Base-by-base conservation (phyloP, 768 basidiomycete genomes). In the Butyriboletus loyo region DNA sequence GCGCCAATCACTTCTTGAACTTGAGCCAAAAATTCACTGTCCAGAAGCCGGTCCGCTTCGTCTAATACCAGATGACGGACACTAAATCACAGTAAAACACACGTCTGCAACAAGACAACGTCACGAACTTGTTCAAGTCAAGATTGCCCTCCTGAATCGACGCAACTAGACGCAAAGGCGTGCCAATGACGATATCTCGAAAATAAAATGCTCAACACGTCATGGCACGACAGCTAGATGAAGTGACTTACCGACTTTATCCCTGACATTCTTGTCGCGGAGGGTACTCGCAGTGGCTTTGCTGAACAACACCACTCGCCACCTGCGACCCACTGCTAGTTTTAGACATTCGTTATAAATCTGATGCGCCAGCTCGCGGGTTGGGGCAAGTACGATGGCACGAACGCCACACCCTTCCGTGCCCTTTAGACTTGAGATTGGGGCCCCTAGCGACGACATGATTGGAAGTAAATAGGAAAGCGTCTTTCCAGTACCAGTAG, bases 401-500 rank as follows among this genome's bases (percentile, higher is more conserved):
- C 91, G 79, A 17, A 84, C 84, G 50, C 89, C 93, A 28, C 64
- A 68, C 17, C 81, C 82, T 30, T 66, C 57, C 17, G 77, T 71
- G 25, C 58, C 56, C 49, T 78, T 77, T 34, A 74, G 65, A 50
- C 75, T 78, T 28, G 83, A 72, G 9, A 76, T 66, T 7, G 90
- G 90, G 4, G 76, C 68, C 14, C 71, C 72, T 7, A 92, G 71
- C 17, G 74, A 69, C 11, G 83, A 74, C 53, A 98, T 79, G 22
- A 92, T 76, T 0, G 97, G 95, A 15, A 97, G 72, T 14, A 97
- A 77, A 70, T 98, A 99, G 0, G 94, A 83, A 7, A 98, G 77
- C 1, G 97, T 99, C 75, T 99, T 99, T 54, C 97, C 97, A 10
- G 92, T 95, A 45, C 97, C 97, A 6, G 97, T 99, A 0, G 97